Conservation (phyloP, 2,329 filamentous ascomycete species). For the Cordyceps tenuipes region DNA sequence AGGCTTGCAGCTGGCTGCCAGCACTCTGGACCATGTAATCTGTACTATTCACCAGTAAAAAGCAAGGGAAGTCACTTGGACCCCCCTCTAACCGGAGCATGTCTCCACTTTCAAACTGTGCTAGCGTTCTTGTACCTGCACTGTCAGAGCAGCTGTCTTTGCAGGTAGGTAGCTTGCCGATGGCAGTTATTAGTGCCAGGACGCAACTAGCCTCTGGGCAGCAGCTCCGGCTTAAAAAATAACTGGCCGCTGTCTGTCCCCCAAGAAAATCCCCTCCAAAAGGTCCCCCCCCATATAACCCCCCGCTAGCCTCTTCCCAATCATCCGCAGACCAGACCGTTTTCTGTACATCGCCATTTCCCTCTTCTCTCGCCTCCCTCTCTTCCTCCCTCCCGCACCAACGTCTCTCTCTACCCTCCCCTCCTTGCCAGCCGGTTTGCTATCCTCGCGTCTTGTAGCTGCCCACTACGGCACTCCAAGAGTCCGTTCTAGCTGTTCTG, state of each 20-base stretch:
- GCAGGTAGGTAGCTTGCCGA: background rate
- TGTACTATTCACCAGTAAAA: too few relatives aligned
- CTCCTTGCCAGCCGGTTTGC: background rate
- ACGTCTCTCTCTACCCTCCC: background rate
- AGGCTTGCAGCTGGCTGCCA: too few relatives aligned
- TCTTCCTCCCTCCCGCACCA: slow-evolving; percentile 7
- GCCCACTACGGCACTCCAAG: background rate
- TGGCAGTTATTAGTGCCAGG: background rate
- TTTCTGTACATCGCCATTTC: slow-evolving; percentile 11
- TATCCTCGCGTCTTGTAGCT: slow-evolving; percentile 4
- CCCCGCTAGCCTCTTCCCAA: slow-evolving; percentile 6
- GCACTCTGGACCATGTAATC: too few relatives aligned
- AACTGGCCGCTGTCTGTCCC: background rate
- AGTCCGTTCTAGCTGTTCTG: background rate
- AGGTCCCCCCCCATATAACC: background rate
- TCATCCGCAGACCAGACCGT: slow-evolving; percentile 8
- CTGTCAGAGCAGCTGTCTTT: background rate
- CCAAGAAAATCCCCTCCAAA: background rate
- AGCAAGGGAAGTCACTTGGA: background rate
- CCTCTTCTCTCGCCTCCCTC: slow-evolving; percentile 6
- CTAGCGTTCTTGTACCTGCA: too few relatives aligned
- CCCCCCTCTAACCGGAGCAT: background rate
- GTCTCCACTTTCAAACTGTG: too few relatives aligned
- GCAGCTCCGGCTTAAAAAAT: background rate
- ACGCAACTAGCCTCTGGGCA: too few relatives aligned